Conservation (phyloP, 2,329 filamentous ascomycete genomes). For the Amauroascus niger region DNA sequence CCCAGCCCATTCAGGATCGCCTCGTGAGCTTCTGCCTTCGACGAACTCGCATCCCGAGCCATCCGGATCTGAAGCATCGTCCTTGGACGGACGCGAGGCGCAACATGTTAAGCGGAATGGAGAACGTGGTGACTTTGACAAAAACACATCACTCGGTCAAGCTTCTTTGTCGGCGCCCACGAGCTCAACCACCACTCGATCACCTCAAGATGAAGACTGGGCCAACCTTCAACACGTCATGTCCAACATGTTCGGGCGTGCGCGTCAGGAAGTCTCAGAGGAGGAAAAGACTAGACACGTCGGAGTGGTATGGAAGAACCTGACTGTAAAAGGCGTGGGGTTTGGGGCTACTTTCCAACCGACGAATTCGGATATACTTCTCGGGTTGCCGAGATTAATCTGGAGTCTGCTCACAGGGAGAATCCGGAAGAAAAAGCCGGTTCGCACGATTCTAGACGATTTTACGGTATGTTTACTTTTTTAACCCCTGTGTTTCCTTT, state of each 20-base stretch:
- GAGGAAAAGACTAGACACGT: constrained; percentile 60
- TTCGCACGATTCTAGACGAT: constrained; percentile 57
- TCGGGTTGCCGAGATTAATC: constrained; percentile 40
- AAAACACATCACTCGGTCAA: not conserved
- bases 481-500: not conserved
- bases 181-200: not conserved
- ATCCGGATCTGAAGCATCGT: not conserved
- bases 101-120: not conserved
- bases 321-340: constrained; percentile 62
- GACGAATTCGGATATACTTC: constrained; percentile 48
- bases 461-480: constrained; percentile 38
- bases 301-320: constrained; percentile 59
- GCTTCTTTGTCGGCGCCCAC: not conserved
- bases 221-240: constrained; percentile 54
- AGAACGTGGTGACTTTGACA: not conserved
- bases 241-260: constrained; percentile 60
- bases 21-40: not conserved
- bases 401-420: constrained; percentile 36
- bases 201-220: constrained; percentile 26
- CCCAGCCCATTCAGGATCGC: not conserved
- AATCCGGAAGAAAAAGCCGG: constrained; percentile 38
- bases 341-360: constrained; percentile 53
- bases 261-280: constrained; percentile 55
- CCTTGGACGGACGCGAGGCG: not conserved
- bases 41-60: not conserved